Base-by-base conservation (phyloP, 2,329 filamentous ascomycete genomes). In the Calonectria pseudoreteaudii region DNA sequence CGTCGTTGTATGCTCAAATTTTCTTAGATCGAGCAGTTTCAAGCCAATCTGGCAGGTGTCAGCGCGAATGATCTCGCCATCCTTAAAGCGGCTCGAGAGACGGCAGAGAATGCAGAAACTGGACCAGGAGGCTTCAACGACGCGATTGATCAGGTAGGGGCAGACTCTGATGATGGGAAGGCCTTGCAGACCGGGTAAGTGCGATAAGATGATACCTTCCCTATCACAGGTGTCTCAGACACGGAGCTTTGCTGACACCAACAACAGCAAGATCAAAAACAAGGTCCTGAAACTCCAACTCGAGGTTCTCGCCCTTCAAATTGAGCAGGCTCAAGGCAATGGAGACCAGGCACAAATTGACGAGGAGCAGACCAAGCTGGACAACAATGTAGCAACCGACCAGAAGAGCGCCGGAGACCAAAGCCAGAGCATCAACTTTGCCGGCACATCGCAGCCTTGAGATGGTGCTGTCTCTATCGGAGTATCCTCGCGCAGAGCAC, bases 211-310 rank as follows among this genome's bases (percentile, higher is more conserved):
- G n/a, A 20, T 23, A 18, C 9, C 14, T 18, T 60, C 9, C 14
- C n/a, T 60, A 38, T 36, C 13, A 11, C 38, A n/a, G 18, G n/a
- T 30, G 28, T n/a, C 36, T 28, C 18, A 41, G 49, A 50, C 64
- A 47, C 26, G 28, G 16, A 14, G 20, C 3, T 30, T 18, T 60
- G 34, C 70, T 74, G 28, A 72, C 44, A 36, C 28, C 18, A 23
- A 5, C 3, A 41, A 53, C 34, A 76, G 72, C 78, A 91, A 91
- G 84, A 91, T 87, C 79, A 90, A 91, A 86, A 91, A 91, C 85
- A 91, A 91, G 85, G 88, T 91, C 30, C 82, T 91, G 67, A 91
- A 91, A 85, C 83, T 91, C 64, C 85, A 87, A 82, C 86, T 90
- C 20, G 86, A 90, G 78, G 86, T 89, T 3, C 79, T 90, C 71